Base-by-base conservation (phyloP, 495 filamentous ascomycete species). In the Xylaria venustula region DNA sequence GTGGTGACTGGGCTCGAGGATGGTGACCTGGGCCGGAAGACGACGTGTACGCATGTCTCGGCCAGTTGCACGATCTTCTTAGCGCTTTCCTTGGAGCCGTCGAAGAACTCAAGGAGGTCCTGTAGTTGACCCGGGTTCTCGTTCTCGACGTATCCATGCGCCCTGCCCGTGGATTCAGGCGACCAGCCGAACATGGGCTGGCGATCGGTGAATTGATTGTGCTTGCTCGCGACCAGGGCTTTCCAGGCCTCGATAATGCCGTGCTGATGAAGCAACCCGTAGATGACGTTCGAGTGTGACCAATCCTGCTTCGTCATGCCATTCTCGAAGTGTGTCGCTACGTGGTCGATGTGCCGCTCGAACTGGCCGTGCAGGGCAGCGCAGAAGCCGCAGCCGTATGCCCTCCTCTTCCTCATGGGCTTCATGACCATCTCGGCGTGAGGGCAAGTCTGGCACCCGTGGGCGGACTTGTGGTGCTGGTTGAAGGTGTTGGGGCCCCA, bases 401-500 rank as follows among this genome's bases (percentile, higher is more conserved):
- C 70, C 62, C 64, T 66, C 40, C 70, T 68, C 62, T 69, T 71
- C 30, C 45, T 64, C 42, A 70, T 47, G 40, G 73, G 76, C 54
- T 67, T 67, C 36, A 79, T 77, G 30, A 79, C 76, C 15, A 64
- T 70, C 32, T 79, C 78, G 45, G 79, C 77, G 57, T 80, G 79
- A 2, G 78, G 77, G 36, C 79, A 81, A 0, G 77, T 77, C 47
- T 71, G 78, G 67, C 78, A 80, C 30, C 77, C 79, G 52, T 80
- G 79, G 25, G 77, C 77, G 25, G 77, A 76, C 63, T 79, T 79
- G 68, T 81, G 79, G 64, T 81, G 78, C 54, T 80, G 77, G 63
- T 79, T 79, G 62, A 80, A 81, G 4, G 75, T 78, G 61, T 79
- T 80, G 51, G 77, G 75, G 19, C 77, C 77, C 77, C 76, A 80